phyloP scores from a whole-genome alignment of 257 asterid genomes.

The Plectranthus barbatus region DNA sequence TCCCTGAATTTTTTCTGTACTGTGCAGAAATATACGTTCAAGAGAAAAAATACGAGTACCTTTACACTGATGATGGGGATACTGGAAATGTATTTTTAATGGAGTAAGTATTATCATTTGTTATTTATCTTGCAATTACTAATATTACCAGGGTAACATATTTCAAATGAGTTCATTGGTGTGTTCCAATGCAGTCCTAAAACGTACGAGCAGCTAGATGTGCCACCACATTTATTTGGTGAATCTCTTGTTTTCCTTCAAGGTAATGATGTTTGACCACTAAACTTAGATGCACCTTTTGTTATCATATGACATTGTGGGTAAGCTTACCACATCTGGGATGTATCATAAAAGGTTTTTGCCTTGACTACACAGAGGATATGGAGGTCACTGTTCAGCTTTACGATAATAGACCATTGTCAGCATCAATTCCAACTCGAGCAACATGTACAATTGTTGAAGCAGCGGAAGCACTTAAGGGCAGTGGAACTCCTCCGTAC shows the following conservation, averaged over 20 bases:
- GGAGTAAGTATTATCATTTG: conserved; percentile 60
- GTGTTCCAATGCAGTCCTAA: conserved; percentile 43
- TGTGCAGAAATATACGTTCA: conserved; percentile 71
- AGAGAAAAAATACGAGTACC: conserved; percentile 60
- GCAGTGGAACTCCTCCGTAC: conserved; percentile 77
- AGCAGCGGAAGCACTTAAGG: conserved; percentile 59
- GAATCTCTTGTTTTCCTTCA: conserved; percentile 75
- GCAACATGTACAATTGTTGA: conserved; percentile 79
- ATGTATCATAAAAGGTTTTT: neutral
- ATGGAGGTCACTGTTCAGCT: conserved; percentile 69
- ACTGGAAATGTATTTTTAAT: conserved; percentile 65
- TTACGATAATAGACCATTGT: conserved; percentile 61
- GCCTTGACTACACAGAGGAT: conserved; percentile 48
- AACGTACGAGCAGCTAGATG: conserved; percentile 67
- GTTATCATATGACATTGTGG: neutral
- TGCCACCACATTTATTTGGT: conserved; percentile 82
- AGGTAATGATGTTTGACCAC: conserved; percentile 40
- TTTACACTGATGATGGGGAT: conserved; percentile 75
- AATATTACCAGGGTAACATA: conserved; percentile 6
- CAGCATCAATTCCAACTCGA: conserved; percentile 69
- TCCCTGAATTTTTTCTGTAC: conserved; percentile 12
- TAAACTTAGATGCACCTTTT: neutral
- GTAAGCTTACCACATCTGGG: neutral
- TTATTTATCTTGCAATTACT: conserved; percentile 1
- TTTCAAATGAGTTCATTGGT: conserved; percentile 2